phyloP scores from a whole-genome alignment of 768 basidiomycete genomes.

The Leucocoprinus birnbaumii region DNA sequence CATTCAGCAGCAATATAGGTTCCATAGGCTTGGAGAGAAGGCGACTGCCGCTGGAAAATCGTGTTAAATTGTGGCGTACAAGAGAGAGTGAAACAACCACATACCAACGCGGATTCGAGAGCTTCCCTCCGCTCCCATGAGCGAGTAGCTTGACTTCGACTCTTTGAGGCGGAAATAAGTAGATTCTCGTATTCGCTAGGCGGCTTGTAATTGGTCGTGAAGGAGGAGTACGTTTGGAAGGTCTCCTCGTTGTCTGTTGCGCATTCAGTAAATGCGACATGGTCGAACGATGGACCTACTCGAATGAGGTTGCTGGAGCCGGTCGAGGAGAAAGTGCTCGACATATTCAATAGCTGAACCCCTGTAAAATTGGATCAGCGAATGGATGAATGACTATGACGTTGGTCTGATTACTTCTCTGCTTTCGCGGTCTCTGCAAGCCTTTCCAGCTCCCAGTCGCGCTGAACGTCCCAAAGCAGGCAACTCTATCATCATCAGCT shows the following conservation, averaged over 20 bases:
- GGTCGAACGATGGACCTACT: constrained; percentile 34
- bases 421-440: constrained; percentile 44
- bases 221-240: constrained; percentile 82
- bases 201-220: constrained; percentile 78
- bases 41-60: constrained; percentile 21
- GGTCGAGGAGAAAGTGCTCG: constrained; percentile 56
- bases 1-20: constrained; percentile 64
- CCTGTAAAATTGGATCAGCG: constrained; percentile 25
- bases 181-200: constrained; percentile 73
- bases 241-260: constrained; percentile 73
- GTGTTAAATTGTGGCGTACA: neutral
- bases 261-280: neutral
- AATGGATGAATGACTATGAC: neutral
- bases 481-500: constrained; percentile 47
- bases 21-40: constrained; percentile 60
- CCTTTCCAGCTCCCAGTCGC: constrained; percentile 72
- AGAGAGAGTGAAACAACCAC: constrained; percentile 16
- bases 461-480: constrained; percentile 65
- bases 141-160: constrained; percentile 56
- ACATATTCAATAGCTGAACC: constrained; percentile 43
- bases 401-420: constrained; percentile 57
- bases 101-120: constrained; percentile 59
- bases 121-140: constrained; percentile 62
- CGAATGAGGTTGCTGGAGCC: constrained; percentile 75
- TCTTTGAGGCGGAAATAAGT: constrained; percentile 76